Evolutionary conservation across 2,329 filamentous ascomycete species (phyloP), one percentile per base, ranked within the genome.

Genomic region (Sclerotinia borealis): DNA sequence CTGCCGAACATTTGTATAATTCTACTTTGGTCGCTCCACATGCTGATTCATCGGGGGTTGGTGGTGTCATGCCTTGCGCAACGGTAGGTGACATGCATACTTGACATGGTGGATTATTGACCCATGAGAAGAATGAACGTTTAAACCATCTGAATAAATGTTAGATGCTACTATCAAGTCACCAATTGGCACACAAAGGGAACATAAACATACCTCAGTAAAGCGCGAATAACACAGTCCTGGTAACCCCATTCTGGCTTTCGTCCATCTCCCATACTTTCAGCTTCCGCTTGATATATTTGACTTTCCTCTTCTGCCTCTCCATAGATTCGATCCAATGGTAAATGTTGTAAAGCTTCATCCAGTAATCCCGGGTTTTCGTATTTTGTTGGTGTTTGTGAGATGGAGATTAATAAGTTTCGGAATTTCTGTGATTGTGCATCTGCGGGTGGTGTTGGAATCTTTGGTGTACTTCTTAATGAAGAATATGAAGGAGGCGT

Each of bases 201-300:
- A 69, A 36, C 56, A 39, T n/a, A 17, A 43, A 67, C 86, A 71
- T 80, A 92, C 90, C 87, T 88, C 72, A 98, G 80, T 68, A 98
- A 81, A 65, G 93, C 91, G 69, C 91, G 85, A 73, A 98, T 89
- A 62, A 97, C 92, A 76, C 93, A 99, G 78, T 99, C 95, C 77
- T 98, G 93, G 75, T 98, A 97, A 63, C 93, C 93, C 93, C 93
- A 98, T 79, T 92, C 89, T 1, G 93, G 85, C 75, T 90, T 89
- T 68, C 86, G 83, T 62, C 88, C 90, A 63, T 90, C 86, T 25
- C 90, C 91, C 79, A 96, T 87, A 69, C 92, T 96, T 74, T 90
- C 90, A 37, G 93, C 93, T 76, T 96, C 88, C 39, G 92, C 95
- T 73, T 90, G 86, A 70, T 96, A 81, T 36, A 97, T 87, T 75